A percentile compares a stretch with the other conserved stretches of the same genome.
Conservation (phyloP, 768 basidiomycete genomes). For the Hysterangium stoloniferum region DNA sequence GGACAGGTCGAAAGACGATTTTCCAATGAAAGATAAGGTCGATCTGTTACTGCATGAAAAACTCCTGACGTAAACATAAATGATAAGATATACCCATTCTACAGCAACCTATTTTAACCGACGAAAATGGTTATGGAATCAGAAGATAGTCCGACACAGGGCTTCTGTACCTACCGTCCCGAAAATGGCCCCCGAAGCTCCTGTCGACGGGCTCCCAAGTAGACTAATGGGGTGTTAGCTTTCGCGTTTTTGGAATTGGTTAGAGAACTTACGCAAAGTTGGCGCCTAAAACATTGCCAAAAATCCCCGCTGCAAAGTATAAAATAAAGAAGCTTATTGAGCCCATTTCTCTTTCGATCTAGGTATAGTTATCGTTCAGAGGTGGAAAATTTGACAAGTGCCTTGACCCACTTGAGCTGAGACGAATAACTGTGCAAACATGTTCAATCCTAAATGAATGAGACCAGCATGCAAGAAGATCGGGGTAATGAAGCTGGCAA, state of each 20-base stretch:
- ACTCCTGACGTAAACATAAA: neutral
- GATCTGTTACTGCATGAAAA: constrained; percentile 52
- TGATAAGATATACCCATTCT: constrained; percentile 8
- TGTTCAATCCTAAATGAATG: constrained; percentile 84
- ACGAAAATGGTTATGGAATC: neutral
- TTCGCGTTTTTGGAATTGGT: neutral
- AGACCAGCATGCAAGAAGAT: constrained; percentile 96
- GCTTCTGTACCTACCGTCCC: constrained; percentile 53
- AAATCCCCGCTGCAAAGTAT: constrained; percentile 88
- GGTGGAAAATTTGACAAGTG: constrained; percentile 14
- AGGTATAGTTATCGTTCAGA: constrained; percentile 2
- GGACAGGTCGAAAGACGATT: constrained; percentile 73
- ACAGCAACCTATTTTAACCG: constrained; percentile 15
- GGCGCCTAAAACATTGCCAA: constrained; percentile 89
- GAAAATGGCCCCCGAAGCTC: constrained; percentile 91
- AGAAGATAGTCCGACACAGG: neutral
- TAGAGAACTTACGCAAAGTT: constrained; percentile 55
- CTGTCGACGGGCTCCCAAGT: constrained; percentile 81
- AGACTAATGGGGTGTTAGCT: constrained; percentile 24
- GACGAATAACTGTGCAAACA: constrained; percentile 78
- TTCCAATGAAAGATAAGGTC: constrained; percentile 91
- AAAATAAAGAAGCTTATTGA: constrained; percentile 76
- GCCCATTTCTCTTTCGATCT: constrained; percentile 92
- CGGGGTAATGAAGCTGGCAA: constrained; percentile 67
- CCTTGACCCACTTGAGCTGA: constrained; percentile 54